phyloP scores from a whole-genome alignment of 2,329 filamentous ascomycete genomes.

The Penicillium brevicompactum region DNA sequence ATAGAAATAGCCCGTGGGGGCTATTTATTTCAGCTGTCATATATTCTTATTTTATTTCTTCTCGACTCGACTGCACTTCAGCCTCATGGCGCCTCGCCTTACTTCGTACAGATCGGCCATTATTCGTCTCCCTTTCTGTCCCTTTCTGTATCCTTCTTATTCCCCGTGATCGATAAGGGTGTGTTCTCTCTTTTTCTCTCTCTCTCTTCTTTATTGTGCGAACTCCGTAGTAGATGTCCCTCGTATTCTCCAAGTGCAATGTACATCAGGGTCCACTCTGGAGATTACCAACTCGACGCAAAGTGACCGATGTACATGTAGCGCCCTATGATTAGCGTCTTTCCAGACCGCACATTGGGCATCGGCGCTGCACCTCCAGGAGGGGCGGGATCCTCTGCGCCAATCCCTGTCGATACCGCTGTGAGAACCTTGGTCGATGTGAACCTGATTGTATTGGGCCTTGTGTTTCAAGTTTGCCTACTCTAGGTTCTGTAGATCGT shows the following conservation, averaged over 20 bases:
- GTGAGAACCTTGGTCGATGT: too few relatives aligned
- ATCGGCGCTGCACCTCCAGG: neutral
- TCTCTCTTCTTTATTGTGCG: neutral
- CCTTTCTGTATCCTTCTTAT: neutral
- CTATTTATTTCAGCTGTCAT: constrained; percentile 14
- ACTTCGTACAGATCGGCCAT: neutral
- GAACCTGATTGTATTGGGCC: too few relatives aligned
- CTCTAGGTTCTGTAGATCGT: too few relatives aligned
- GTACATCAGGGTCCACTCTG: constrained; percentile 8
- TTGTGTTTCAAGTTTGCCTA: too few relatives aligned
- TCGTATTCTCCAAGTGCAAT: too few relatives aligned
- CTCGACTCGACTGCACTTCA: constrained; percentile 4
- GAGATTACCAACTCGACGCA: neutral
- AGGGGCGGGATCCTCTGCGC: neutral
- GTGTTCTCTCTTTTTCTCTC: too few relatives aligned
- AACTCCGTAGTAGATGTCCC: too few relatives aligned
- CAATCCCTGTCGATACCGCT: too few relatives aligned
- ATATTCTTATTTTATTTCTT: neutral
- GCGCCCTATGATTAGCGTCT: neutral
- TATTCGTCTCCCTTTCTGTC: neutral
- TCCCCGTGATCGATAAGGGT: neutral
- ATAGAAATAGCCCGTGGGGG: neutral
- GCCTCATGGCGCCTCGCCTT: constrained; percentile 9
- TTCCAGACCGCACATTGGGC: neutral
- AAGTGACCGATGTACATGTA: too few relatives aligned